A percentile compares a stretch with the other conserved stretches of the same genome.
Evolutionary conservation across 306 rosid genomes (phyloP).

Genomic region (Alnus rubra): DNA sequence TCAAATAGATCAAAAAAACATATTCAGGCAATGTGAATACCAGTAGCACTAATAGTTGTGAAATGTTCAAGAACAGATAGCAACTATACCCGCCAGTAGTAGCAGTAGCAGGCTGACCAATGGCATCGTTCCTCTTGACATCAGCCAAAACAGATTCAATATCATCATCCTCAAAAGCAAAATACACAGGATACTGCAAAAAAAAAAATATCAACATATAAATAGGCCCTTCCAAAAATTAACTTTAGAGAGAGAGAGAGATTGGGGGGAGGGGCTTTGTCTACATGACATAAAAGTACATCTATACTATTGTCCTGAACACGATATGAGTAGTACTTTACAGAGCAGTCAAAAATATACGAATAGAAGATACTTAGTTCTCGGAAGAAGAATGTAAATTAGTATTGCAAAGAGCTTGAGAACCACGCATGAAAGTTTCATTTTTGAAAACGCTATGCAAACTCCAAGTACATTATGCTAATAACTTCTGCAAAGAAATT

Average conservation of each 20-base stretch:
- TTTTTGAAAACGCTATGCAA: neutral
- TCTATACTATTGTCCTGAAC: neutral
- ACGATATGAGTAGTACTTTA: neutral
- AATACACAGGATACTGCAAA: conserved; percentile 94
- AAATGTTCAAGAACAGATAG: neutral
- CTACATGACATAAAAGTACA: neutral
- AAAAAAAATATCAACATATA: conserved; percentile 36
- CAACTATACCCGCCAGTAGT: conserved; percentile 86
- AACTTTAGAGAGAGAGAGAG: neutral
- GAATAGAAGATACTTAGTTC: neutral
- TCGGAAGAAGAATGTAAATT: neutral
- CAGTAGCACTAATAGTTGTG: neutral
- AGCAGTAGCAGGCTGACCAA: conserved; percentile 98
- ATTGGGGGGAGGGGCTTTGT: neutral
- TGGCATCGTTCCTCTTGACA: conserved; percentile 83
- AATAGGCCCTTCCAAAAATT: conserved; percentile 14
- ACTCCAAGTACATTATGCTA: neutral
- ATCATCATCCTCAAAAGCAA: conserved; percentile 83
- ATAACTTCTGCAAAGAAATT: neutral
- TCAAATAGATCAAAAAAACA: neutral
- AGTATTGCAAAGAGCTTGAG: neutral
- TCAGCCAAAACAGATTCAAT: conserved; percentile 74
- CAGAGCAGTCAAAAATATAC: conserved; percentile 9
- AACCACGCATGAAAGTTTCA: conserved; percentile 6
- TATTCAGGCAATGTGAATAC: neutral